A percentile compares a stretch with the other conserved stretches of the same genome.
Evolutionary conservation across 208 protist species (phyloP).

Genomic region (Acanthamoeba castellanii): DNA sequence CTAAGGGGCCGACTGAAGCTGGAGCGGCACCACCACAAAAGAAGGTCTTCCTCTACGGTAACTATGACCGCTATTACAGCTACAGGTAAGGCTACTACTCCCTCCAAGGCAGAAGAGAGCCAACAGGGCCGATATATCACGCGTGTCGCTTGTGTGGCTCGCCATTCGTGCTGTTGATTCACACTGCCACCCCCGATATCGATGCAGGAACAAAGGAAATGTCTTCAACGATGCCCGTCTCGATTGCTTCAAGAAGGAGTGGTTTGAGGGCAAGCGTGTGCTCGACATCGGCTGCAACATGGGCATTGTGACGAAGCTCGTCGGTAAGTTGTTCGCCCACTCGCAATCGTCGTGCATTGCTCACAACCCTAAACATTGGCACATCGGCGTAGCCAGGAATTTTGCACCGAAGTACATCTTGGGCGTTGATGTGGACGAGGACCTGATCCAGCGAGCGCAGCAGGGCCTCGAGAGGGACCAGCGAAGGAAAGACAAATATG

Average conservation of each 20-base stretch:
- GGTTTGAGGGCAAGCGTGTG: conserved; percentile 37
- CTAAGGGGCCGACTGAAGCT: neutral
- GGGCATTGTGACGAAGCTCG: conserved; percentile 81
- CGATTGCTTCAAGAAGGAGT: conserved; percentile 48
- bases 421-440: conserved; percentile 84
- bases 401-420: conserved; percentile 66
- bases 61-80: conserved; percentile 60
- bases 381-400: conserved; percentile 7
- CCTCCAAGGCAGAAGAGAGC: neutral
- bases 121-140: neutral
- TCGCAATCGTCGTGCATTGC: neutral
- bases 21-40: neutral
- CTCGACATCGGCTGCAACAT: conserved; percentile 88
- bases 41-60: conserved; percentile 39
- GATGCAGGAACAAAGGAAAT: neutral
- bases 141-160: neutral
- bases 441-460: conserved; percentile 71
- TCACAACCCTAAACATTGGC: neutral
- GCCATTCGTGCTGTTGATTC: neutral
- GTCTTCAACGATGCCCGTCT: conserved; percentile 13
- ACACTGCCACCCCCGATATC: neutral
- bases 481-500: neutral
- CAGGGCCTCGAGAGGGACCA: neutral
- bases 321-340: conserved; percentile 74
- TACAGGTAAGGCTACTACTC: neutral